Percentiles rank a stretch among this genome's conserved stretches.
Conservation (phyloP, 148 eudicot species). For the Heliosperma pusillum region DNA sequence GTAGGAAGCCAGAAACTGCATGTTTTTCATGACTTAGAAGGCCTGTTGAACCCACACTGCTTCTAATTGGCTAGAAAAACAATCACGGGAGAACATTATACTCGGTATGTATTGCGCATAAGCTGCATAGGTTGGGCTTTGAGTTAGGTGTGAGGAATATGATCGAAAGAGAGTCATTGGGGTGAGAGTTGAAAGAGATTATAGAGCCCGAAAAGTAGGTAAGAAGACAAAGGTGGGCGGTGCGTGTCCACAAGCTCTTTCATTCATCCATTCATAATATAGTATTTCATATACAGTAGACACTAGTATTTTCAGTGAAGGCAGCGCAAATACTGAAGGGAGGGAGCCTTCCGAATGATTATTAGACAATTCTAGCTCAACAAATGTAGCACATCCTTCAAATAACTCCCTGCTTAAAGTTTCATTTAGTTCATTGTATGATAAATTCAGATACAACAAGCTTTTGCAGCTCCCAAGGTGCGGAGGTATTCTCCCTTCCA, state of each 20-base stretch:
- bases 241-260: not conserved
- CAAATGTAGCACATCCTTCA: no score
- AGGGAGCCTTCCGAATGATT: not conserved
- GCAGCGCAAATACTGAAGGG: conserved; percentile 30
- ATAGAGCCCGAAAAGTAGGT: not conserved
- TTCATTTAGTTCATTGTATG: conserved; percentile 27
- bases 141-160: no score
- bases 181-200: not conserved
- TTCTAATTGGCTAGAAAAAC: no score
- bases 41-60: no score
- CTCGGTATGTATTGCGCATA: no score
- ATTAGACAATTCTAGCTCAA: no score
- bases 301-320: not conserved
- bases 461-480: conserved; percentile 29
- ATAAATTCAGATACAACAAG: conserved; percentile 21
- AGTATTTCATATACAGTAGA: not conserved
- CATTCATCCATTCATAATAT: no score
- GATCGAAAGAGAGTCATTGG: not conserved
- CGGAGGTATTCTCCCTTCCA: conserved; percentile 13
- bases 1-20: no score
- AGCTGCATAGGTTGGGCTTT: no score
- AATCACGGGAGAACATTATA: no score
- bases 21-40: no score
- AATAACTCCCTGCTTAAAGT: no score
- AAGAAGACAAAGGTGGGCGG: not conserved